These are phyloP conservation scores for Aspergillus pseudonomiae DNA, from an alignment of 2,329 filamentous ascomycete species.

Conservation along the genomic window DNA sequence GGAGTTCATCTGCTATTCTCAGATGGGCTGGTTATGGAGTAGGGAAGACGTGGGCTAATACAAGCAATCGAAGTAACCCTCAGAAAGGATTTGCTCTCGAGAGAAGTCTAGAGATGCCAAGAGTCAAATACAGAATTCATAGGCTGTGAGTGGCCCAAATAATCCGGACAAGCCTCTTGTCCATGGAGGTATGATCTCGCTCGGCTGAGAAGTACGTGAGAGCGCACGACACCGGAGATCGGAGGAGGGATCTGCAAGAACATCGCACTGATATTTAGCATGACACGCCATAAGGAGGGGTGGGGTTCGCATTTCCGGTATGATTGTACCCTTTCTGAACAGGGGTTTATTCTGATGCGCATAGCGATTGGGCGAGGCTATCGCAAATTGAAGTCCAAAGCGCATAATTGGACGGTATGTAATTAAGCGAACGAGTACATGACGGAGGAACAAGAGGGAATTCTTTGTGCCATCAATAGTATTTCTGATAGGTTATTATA, in stretches of 20 bases:
- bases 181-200: slow-evolving; percentile 11
- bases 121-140: slow-evolving; percentile 6
- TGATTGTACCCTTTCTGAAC: slow-evolving; percentile 6
- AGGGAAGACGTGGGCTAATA: background rate
- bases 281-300: background rate
- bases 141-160: slow-evolving; percentile 14
- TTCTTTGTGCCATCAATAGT: background rate
- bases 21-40: background rate
- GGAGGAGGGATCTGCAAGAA: slow-evolving; percentile 5
- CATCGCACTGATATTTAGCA: background rate
- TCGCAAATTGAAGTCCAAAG: slow-evolving; percentile 11
- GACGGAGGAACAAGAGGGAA: background rate
- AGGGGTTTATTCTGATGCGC: slow-evolving; percentile 17
- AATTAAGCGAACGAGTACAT: slow-evolving; percentile 5
- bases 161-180: slow-evolving; percentile 12
- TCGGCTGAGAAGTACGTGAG: slow-evolving; percentile 8
- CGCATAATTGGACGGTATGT: background rate
- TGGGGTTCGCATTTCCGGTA: background rate
- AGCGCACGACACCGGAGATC: slow-evolving; percentile 13
- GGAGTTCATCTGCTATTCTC: background rate
- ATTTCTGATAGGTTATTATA: background rate
- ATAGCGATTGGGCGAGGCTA: slow-evolving; percentile 25
- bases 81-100: background rate
- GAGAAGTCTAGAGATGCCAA: background rate
- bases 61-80: background rate